Conservation (phyloP, 495 filamentous ascomycete genomes). For the Aspergillus funiculosus region DNA sequence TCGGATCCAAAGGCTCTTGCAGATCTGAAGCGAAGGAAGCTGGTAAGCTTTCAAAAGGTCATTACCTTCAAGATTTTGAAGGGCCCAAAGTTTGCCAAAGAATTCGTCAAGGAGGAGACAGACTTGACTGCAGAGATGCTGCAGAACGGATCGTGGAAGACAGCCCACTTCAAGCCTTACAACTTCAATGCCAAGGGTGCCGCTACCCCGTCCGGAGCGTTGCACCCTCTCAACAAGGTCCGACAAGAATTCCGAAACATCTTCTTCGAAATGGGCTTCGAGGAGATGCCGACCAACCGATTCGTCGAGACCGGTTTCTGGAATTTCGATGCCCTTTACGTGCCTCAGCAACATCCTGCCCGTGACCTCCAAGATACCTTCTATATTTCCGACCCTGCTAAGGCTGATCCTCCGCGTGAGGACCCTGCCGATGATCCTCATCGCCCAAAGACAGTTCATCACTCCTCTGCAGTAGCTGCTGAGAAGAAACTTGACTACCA, state of each 20-base stretch:
- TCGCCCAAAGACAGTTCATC: slow-evolving; percentile 29
- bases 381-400: slow-evolving; percentile 85
- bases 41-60: slow-evolving; percentile 75
- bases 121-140: slow-evolving; percentile 94
- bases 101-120: slow-evolving; percentile 89
- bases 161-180: slow-evolving; percentile 86
- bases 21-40: slow-evolving; percentile 85
- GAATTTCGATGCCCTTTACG: slow-evolving; percentile 97
- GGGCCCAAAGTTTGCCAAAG: slow-evolving; percentile 76
- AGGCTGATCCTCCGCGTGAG: slow-evolving; percentile 68
- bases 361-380: slow-evolving; percentile 97
- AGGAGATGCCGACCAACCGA: slow-evolving; percentile 49
- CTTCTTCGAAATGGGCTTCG: slow-evolving; percentile 77
- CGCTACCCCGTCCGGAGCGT: slow-evolving; percentile 68
- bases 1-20: slow-evolving; percentile 64
- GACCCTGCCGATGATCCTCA: slow-evolving; percentile 51
- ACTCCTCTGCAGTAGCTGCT: slow-evolving; percentile 25
- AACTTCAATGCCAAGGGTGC: slow-evolving; percentile 93
- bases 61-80: slow-evolving; percentile 77
- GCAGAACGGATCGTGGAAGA: slow-evolving; percentile 59
- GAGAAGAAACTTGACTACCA: slow-evolving; percentile 63
- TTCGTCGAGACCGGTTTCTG: slow-evolving; percentile 97
- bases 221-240: slow-evolving; percentile 94
- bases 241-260: slow-evolving; percentile 90
- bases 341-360: slow-evolving; percentile 95